Conservation (phyloP, 345 rosid species). For the Boechera stricta region DNA sequence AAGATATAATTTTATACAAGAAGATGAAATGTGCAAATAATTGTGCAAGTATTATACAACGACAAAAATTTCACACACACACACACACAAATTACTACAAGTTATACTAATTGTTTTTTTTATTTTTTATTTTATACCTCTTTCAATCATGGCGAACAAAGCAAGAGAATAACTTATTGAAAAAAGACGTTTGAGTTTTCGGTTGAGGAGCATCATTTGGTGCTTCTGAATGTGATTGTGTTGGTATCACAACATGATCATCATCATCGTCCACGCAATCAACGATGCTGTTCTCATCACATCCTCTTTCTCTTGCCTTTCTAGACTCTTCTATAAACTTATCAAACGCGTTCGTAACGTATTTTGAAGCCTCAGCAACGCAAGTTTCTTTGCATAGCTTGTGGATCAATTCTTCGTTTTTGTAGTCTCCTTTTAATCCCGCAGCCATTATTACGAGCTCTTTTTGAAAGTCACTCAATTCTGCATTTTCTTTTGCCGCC, state of each 20-base stretch:
- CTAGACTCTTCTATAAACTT: constrained; percentile 52
- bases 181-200: constrained; percentile 18
- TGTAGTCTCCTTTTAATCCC: constrained; percentile 61
- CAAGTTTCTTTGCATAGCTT: constrained; percentile 67
- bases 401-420: constrained; percentile 52
- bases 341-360: constrained; percentile 54
- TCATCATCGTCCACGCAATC: constrained; percentile 29
- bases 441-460: constrained; percentile 74
- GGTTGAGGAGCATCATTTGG: constrained; percentile 18
- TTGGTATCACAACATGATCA: constrained; percentile 16
- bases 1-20: neutral
- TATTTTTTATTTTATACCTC: neutral
- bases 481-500: constrained; percentile 53
- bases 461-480: constrained; percentile 69
- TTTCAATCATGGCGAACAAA: constrained; percentile 51
- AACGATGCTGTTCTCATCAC: constrained; percentile 47
- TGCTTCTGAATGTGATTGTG: constrained; percentile 25
- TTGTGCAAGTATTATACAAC: neutral
- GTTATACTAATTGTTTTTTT: neutral
- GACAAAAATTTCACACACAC: too few relatives aligned
- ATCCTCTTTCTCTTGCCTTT: constrained; percentile 54
- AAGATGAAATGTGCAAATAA: constrained; percentile 10
- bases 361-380: constrained; percentile 56
- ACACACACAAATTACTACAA: neutral
- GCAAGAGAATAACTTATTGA: constrained; percentile 48